phyloP scores from a whole-genome alignment of 768 basidiomycete genomes.

The Rhizopogon roseolus region DNA sequence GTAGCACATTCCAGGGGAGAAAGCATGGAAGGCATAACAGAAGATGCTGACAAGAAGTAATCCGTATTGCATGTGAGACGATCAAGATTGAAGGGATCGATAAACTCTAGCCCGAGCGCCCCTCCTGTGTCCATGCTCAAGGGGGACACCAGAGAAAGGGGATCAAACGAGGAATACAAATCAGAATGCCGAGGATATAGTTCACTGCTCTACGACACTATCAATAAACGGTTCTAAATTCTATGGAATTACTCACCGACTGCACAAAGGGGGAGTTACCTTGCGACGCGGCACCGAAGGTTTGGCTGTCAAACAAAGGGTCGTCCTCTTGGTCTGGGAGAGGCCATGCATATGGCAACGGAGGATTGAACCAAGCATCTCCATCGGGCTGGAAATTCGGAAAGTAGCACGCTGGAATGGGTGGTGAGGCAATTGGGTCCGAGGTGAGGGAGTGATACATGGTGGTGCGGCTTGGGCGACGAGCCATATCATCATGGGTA shows the following conservation, averaged over 20 bases:
- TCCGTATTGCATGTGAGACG: not conserved
- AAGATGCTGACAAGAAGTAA: not conserved
- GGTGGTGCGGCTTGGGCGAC: conserved; percentile 25
- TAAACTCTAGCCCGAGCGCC: not conserved
- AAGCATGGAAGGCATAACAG: not conserved
- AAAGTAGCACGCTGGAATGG: not conserved
- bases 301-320: not conserved
- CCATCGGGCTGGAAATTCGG: not conserved
- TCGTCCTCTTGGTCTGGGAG: not conserved
- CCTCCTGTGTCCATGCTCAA: not conserved
- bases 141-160: not conserved
- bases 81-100: not conserved
- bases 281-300: not conserved
- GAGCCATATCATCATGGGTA: conserved; percentile 29
- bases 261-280: not conserved
- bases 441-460: conserved; percentile 30
- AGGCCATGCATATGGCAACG: not conserved
- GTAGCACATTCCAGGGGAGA: not conserved
- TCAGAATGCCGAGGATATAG: not conserved
- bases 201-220: not conserved
- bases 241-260: not conserved
- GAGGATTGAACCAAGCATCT: not conserved
- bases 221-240: not conserved
- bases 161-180: not conserved
- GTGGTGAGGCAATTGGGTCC: conserved; percentile 6